phyloP scores from a whole-genome alignment of 345 rosid genomes.

The Bruguiera gymnorhiza region DNA sequence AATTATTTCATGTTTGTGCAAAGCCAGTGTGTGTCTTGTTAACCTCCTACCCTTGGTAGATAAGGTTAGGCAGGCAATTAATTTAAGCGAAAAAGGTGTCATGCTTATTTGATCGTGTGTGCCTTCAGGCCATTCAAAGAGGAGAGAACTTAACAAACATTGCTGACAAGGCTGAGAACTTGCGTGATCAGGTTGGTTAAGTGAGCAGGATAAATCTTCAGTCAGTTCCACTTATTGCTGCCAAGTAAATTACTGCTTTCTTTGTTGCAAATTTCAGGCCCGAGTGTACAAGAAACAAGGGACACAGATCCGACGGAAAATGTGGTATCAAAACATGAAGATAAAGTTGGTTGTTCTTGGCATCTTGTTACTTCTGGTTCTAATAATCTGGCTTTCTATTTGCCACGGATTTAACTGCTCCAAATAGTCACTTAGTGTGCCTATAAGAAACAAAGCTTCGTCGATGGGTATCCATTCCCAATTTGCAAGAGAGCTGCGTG shows the following conservation, averaged over 20 bases:
- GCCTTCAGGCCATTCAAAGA: conserved; percentile 68
- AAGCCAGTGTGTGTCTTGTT: too few species aligned
- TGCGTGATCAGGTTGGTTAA: conserved; percentile 62
- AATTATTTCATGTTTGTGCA: too few species aligned
- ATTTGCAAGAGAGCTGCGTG: neutral
- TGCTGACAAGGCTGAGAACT: conserved; percentile 69
- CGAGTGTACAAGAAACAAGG: conserved; percentile 66
- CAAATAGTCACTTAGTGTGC: conserved; percentile 30
- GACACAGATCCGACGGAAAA: conserved; percentile 62
- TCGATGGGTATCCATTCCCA: neutral
- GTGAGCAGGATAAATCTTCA: neutral
- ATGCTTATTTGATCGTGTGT: conserved; percentile 4
- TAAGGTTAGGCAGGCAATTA: neutral
- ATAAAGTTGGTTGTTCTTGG: conserved; percentile 82
- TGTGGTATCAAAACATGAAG: conserved; percentile 99
- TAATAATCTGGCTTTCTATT: conserved; percentile 80
- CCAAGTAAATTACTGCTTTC: neutral
- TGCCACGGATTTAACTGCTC: conserved; percentile 84
- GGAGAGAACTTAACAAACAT: conserved; percentile 72
- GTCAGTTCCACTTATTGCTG: neutral
- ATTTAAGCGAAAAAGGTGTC: too few species aligned
- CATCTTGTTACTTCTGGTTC: conserved; percentile 65
- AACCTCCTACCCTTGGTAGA: too few species aligned
- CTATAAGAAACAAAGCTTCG: neutral
- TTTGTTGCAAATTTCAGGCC: conserved; percentile 45